Percentiles rank a stretch among this genome's conserved stretches.
Evolutionary conservation across 352 stramenopile species (phyloP).

Genomic region (Phytophthora pinifolia): DNA sequence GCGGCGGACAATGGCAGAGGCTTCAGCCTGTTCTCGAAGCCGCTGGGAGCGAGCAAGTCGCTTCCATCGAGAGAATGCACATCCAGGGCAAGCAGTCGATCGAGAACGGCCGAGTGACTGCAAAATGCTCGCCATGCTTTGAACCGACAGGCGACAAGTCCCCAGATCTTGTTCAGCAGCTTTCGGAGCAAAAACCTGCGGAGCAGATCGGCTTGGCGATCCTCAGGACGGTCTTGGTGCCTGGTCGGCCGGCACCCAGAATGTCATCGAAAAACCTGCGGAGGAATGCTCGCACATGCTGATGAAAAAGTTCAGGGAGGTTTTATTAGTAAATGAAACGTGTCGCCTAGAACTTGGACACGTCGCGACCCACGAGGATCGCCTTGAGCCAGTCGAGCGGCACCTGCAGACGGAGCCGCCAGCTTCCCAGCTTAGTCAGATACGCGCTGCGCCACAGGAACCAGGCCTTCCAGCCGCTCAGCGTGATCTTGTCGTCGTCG

Average conservation of each 20-base stretch:
- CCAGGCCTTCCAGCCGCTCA: slow-evolving; percentile 90
- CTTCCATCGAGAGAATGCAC: slow-evolving; percentile 17
- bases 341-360: slow-evolving; percentile 86
- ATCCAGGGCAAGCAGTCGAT: slow-evolving; percentile 7
- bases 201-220: slow-evolving; percentile 3
- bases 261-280: not conserved
- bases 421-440: slow-evolving; percentile 94
- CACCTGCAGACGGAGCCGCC: slow-evolving; percentile 93
- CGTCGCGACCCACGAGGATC: slow-evolving; percentile 95
- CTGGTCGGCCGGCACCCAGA: slow-evolving; percentile 6
- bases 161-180: slow-evolving; percentile 21
- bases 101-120: slow-evolving; percentile 8
- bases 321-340: slow-evolving; percentile 12
- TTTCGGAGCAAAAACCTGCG: slow-evolving; percentile 19
- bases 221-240: not conserved
- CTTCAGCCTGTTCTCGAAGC: slow-evolving; percentile 18
- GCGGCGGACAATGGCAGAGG: slow-evolving; percentile 11
- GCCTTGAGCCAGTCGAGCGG: slow-evolving; percentile 98
- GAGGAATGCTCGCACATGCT: slow-evolving; percentile 5
- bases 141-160: slow-evolving; percentile 7
- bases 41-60: slow-evolving; percentile 10
- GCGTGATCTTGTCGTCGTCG: slow-evolving; percentile 47
- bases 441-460: slow-evolving; percentile 95
- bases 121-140: slow-evolving; percentile 19
- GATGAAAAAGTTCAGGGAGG: slow-evolving; percentile 6